Conservation (phyloP, 176 grass and related monocot species). For the Musa acuminata region DNA sequence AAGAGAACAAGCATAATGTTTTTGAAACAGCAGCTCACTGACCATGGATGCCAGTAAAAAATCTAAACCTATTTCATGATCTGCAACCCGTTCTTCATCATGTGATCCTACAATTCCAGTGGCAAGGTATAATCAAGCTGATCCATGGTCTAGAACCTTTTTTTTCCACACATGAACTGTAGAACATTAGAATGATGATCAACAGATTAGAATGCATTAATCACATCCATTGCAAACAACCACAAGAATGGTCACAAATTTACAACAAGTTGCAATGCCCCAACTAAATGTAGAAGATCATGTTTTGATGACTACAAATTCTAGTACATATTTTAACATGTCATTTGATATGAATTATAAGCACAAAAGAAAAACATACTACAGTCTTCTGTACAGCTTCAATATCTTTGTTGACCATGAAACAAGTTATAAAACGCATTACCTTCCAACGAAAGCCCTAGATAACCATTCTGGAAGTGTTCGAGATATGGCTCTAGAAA, state of each 20-base stretch:
- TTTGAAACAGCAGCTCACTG: too few relatives aligned
- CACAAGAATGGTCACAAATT: background rate
- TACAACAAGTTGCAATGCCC: background rate
- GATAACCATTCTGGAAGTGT: conserved; percentile 73
- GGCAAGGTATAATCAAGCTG: too few relatives aligned
- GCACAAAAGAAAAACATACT: background rate
- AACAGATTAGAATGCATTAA: too few relatives aligned
- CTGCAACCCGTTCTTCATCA: too few relatives aligned
- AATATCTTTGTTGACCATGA: background rate
- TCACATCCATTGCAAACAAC: too few relatives aligned
- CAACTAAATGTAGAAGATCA: background rate
- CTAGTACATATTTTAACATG: background rate
- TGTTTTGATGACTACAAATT: background rate
- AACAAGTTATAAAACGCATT: conserved; percentile 15
- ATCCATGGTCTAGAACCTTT: too few relatives aligned
- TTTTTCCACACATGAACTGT: too few relatives aligned
- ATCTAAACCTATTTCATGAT: too few relatives aligned
- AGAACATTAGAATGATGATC: too few relatives aligned
- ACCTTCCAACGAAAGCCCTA: conserved; percentile 94
- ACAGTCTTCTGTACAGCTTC: background rate
- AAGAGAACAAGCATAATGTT: too few relatives aligned
- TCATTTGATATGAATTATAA: background rate
- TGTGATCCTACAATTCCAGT: too few relatives aligned
- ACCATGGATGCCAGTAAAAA: too few relatives aligned
- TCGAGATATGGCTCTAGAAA: conserved; percentile 65